Percentiles rank a stretch among this genome's conserved stretches.
Evolutionary conservation across 2,329 filamentous ascomycete genomes (phyloP).

Genomic region (Macrophomina phaseolina): DNA sequence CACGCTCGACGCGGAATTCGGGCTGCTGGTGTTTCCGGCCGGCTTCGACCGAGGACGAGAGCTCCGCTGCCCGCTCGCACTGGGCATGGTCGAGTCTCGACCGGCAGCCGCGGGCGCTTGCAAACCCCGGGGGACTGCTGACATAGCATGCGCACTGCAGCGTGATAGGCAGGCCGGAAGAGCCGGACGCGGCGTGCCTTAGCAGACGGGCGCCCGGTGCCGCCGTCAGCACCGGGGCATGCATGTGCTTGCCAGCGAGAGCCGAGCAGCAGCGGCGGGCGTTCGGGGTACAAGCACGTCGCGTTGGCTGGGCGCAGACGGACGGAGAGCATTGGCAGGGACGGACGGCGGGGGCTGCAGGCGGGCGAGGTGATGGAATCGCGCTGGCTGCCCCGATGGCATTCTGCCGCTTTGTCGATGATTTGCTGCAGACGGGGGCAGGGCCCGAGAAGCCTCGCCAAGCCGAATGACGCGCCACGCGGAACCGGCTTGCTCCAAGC

Average conservation of each 20-base stretch:
- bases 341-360: neutral
- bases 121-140: neutral
- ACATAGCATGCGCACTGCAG: neutral
- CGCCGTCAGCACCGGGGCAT: neutral
- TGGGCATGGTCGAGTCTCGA: neutral
- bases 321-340: neutral
- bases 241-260: neutral
- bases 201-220: neutral
- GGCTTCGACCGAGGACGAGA: constrained; percentile 4
- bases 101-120: neutral
- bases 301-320: neutral
- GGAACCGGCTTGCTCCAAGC: constrained; percentile 20
- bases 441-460: constrained; percentile 19
- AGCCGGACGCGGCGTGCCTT: constrained; percentile 7
- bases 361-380: neutral
- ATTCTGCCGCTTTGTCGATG: neutral
- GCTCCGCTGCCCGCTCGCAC: neutral
- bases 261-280: neutral
- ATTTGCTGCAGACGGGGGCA: constrained; percentile 2
- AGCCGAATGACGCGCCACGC: constrained; percentile 17
- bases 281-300: neutral
- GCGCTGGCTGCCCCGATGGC: neutral
- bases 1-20: neutral
- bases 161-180: constrained; percentile 12
- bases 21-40: constrained; percentile 5